Conservation (phyloP, 108 stramenopile genomes). For the Discostella stelligeroides region DNA sequence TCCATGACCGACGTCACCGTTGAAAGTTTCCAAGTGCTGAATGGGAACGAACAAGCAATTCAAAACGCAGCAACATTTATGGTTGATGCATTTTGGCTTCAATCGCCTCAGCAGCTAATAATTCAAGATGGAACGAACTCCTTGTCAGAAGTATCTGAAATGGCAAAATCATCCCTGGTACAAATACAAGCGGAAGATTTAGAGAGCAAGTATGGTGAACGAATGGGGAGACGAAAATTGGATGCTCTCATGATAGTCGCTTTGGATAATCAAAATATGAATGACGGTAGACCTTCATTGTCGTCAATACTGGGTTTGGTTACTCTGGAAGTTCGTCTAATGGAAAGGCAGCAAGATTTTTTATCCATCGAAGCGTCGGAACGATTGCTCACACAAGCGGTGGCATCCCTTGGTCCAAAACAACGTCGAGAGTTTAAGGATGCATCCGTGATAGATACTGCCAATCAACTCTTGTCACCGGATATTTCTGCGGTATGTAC, state of each 20-base stretch:
- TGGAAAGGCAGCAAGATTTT: slow-evolving; percentile 41
- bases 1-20: neutral
- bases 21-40: neutral
- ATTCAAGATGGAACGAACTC: slow-evolving; percentile 8
- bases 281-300: neutral
- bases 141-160: slow-evolving; percentile 18
- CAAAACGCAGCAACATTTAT: slow-evolving; percentile 56
- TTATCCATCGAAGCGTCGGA: slow-evolving; percentile 54
- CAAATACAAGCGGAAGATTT: slow-evolving; percentile 57
- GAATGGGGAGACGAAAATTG: slow-evolving; percentile 59
- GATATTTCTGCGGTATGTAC: slow-evolving; percentile 55
- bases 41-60: slow-evolving; percentile 33
- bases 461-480: slow-evolving; percentile 50
- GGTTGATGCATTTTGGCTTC: slow-evolving; percentile 66
- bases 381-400: slow-evolving; percentile 52
- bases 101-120: slow-evolving; percentile 44
- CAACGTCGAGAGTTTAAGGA: slow-evolving; percentile 68
- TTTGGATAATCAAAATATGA: slow-evolving; percentile 21
- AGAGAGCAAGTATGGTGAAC: slow-evolving; percentile 63
- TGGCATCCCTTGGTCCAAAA: slow-evolving; percentile 66
- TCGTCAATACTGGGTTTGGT: slow-evolving; percentile 57
- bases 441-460: slow-evolving; percentile 51
- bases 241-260: slow-evolving; percentile 52
- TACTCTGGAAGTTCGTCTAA: slow-evolving; percentile 55
- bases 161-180: slow-evolving; percentile 33